Percentiles rank a stretch among this genome's conserved stretches.
Conservation (phyloP, 306 rosid genomes). For the Gleditsia sinensis region DNA sequence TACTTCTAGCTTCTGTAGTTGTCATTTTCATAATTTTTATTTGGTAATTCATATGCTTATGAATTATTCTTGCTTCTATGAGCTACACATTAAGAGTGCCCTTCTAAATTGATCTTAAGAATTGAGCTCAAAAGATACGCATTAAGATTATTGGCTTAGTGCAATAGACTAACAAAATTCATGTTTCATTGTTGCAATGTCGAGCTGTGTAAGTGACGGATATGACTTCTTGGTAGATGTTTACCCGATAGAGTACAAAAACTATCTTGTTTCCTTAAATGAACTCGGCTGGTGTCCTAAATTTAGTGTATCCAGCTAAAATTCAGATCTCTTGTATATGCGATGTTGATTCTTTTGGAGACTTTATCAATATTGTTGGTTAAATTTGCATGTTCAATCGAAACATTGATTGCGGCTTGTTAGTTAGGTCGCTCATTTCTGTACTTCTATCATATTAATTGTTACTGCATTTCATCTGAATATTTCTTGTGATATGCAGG, state of each 20-base stretch:
- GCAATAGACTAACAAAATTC: constrained; percentile 1
- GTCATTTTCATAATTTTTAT: neutral
- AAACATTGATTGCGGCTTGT: neutral
- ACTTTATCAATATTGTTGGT: neutral
- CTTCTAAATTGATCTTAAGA: neutral
- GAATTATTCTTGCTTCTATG: neutral
- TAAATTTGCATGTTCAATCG: constrained; percentile 5
- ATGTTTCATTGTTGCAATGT: neutral
- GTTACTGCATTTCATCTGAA: neutral
- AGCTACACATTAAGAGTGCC: neutral
- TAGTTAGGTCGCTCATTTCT: neutral
- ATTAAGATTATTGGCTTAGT: neutral
- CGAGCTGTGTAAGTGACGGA: neutral
- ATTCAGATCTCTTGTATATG: constrained; percentile 6
- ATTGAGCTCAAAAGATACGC: neutral
- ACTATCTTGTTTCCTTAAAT: constrained; percentile 6
- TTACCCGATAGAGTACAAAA: neutral
- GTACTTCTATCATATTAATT: neutral
- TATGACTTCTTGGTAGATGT: constrained; percentile 6
- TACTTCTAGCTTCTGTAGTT: constrained; percentile 4
- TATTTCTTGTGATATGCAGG: constrained; percentile 8
- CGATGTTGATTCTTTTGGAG: neutral
- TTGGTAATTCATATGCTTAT: neutral
- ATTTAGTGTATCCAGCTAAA: neutral
- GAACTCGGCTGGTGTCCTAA: constrained; percentile 1